phyloP scores from a whole-genome alignment of 306 rosid genomes.

The Gastrolobium bilobum region DNA sequence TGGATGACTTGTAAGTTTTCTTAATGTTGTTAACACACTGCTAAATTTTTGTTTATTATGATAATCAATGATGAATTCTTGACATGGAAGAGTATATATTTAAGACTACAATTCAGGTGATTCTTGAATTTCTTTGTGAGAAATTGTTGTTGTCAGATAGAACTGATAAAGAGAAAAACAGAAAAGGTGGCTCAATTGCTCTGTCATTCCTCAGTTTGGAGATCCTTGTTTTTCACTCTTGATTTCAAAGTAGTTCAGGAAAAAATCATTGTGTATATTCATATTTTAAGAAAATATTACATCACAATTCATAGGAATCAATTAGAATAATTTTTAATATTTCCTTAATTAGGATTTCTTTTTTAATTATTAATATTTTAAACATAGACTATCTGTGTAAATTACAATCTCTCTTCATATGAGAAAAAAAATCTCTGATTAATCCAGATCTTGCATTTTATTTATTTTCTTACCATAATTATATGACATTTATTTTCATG shows the following conservation, averaged over 20 bases:
- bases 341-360: too few species aligned
- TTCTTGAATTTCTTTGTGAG: conserved; percentile 9
- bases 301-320: too few species aligned
- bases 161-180: background rate
- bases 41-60: background rate
- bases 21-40: background rate
- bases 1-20: conserved; percentile 91
- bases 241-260: background rate
- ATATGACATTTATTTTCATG: conserved; percentile 12
- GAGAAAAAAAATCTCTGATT: background rate
- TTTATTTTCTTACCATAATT: conserved; percentile 21
- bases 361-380: too few species aligned
- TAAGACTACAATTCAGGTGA: background rate
- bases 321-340: too few species aligned
- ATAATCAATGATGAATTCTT: background rate
- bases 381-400: too few species aligned
- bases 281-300: too few species aligned
- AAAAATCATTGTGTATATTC: too few species aligned
- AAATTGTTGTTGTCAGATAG: conserved; percentile 14
- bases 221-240: conserved; percentile 8
- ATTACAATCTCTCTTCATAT: too few species aligned
- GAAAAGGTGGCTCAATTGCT: background rate
- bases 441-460: conserved; percentile 42
- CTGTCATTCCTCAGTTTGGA: background rate
- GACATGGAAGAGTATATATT: conserved; percentile 18